phyloP scores from a whole-genome alignment of 179 eudicot species.

The Patellifolia procumbens region DNA sequence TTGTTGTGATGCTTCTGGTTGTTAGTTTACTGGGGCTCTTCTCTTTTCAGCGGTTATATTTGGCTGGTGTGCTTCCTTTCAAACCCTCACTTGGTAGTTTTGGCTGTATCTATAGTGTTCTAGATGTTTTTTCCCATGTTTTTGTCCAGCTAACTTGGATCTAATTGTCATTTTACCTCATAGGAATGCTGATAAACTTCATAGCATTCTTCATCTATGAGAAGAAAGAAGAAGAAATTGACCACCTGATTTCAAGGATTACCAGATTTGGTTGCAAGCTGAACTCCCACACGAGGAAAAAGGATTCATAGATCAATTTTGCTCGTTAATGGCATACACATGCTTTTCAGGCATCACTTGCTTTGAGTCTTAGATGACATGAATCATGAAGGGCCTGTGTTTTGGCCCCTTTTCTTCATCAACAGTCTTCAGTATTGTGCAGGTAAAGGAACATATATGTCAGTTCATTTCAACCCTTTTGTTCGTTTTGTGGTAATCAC shows the following conservation, averaged over 20 bases:
- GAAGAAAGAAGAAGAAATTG: conserved; percentile 74
- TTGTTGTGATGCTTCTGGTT: conserved; percentile 47
- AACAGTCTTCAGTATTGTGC: background rate
- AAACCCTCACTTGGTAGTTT: conserved; percentile 4
- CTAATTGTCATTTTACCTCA: conserved; percentile 10
- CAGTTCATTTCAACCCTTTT: background rate
- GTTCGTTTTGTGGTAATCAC: background rate
- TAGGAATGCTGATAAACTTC: conserved; percentile 60
- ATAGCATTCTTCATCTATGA: conserved; percentile 69
- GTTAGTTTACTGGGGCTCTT: conserved; percentile 60
- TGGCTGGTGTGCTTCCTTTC: conserved; percentile 51
- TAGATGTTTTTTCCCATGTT: background rate
- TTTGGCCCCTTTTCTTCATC: background rate
- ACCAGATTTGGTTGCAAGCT: conserved; percentile 41
- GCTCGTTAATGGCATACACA: background rate
- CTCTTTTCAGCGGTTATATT: conserved; percentile 52
- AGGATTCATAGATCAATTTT: background rate
- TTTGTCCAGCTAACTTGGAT: background rate
- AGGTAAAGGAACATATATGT: background rate
- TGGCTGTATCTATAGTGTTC: background rate
- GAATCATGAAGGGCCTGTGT: background rate
- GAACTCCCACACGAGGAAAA: conserved; percentile 31
- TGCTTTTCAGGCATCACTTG: background rate
- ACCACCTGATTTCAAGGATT: conserved; percentile 37
- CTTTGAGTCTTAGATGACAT: background rate